Evolutionary conservation across 1,139 yeast species (phyloP).

Genomic region (Blastobotrys indianensis): DNA sequence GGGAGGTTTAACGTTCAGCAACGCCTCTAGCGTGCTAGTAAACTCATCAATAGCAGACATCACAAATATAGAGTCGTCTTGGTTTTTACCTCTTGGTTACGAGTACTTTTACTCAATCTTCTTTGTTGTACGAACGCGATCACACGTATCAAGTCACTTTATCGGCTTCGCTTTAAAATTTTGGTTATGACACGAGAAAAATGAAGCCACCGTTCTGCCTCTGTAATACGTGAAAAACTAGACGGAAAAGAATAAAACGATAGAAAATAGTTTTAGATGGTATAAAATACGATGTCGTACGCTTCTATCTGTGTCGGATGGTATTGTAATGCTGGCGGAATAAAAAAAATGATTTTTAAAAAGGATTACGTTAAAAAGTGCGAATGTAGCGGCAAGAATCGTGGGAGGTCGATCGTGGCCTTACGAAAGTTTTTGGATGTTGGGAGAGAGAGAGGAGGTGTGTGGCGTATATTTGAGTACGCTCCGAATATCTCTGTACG

Average conservation of each 20-base stretch:
- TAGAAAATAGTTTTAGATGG: constrained; percentile 5
- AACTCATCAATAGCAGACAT: constrained; percentile 45
- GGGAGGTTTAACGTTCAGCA: constrained; percentile 68
- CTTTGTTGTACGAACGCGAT: not conserved
- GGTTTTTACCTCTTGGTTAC: not conserved
- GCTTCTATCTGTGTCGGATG: not conserved
- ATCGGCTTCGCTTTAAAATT: not conserved
- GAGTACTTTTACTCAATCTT: not conserved
- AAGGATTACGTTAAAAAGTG: no score
- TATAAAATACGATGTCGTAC: constrained; percentile 1
- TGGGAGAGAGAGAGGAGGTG: no score
- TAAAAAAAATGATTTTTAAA: no score
- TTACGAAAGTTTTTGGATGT: no score
- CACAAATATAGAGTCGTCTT: not conserved
- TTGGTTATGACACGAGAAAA: no score
- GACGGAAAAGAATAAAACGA: constrained; percentile 1
- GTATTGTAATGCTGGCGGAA: no score
- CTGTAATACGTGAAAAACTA: not conserved
- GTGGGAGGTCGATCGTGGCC: no score
- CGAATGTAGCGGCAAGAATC: no score
- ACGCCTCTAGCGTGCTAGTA: constrained; percentile 64
- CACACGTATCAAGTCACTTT: not conserved
- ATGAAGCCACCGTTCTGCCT: not conserved
- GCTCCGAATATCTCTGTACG: no score
- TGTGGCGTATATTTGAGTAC: no score